A percentile compares a stretch with the other conserved stretches of the same genome.
Evolutionary conservation across 1,139 yeast genomes (phyloP).

Genomic region (Diutina neorugosa): DNA sequence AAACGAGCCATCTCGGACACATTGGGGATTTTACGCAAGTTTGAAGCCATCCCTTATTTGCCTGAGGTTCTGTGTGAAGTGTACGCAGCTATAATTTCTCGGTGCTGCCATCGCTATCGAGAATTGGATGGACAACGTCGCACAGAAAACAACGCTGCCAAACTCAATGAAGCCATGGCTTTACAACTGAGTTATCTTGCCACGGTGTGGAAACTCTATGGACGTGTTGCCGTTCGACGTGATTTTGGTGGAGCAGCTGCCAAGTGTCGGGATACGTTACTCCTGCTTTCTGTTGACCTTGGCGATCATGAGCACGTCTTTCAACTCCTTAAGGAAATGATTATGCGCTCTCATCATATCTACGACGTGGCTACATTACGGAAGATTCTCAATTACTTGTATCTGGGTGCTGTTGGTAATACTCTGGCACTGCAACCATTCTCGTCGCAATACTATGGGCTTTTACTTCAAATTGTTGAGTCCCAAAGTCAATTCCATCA

Average conservation of each 20-base stretch:
- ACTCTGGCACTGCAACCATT: not conserved
- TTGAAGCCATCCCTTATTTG: conserved; percentile 21
- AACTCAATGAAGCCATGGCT: conserved; percentile 2
- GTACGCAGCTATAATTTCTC: conserved; percentile 21
- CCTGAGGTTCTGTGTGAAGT: conserved; percentile 26
- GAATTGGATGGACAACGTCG: conserved; percentile 8
- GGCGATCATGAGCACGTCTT: conserved; percentile 27
- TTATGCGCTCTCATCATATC: conserved; percentile 22
- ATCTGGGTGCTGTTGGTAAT: not conserved
- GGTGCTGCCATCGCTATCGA: conserved; percentile 14
- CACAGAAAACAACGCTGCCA: conserved; percentile 6
- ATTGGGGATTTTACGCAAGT: conserved; percentile 12
- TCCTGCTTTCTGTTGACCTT: conserved; percentile 21
- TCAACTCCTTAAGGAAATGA: conserved; percentile 26
- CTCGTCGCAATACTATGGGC: conserved; percentile 15
- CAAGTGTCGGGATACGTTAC: conserved; percentile 19
- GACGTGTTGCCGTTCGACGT: conserved; percentile 24
- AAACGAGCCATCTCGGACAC: not conserved
- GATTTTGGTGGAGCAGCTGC: conserved; percentile 17
- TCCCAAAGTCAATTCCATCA: conserved; percentile 20
- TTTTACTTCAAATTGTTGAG: conserved; percentile 24
- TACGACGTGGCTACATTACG: conserved; percentile 19
- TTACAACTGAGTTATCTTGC: conserved; percentile 8
- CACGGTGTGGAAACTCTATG: conserved; percentile 22
- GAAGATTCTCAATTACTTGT: conserved; percentile 13